phyloP scores from a whole-genome alignment of 75 land plant species.

The Azolla pinnata region DNA sequence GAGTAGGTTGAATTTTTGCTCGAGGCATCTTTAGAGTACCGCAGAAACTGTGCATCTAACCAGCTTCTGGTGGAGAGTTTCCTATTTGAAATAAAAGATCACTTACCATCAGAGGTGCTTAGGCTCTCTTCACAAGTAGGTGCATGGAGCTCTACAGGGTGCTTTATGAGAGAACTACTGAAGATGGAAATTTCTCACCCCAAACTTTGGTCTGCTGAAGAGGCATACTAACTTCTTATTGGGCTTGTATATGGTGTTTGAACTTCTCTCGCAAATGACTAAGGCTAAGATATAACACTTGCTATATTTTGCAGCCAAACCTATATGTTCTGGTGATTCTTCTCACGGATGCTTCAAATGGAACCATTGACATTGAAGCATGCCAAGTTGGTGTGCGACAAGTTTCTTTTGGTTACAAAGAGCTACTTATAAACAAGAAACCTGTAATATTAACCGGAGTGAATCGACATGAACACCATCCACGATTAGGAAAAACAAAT shows the following conservation, averaged over 20 bases:
- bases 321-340: constrained; percentile 73
- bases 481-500: constrained; percentile 91
- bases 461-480: constrained; percentile 97
- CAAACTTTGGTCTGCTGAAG: constrained; percentile 94
- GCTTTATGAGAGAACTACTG: constrained; percentile 32
- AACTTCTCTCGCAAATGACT: neutral
- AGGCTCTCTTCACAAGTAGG: constrained; percentile 29
- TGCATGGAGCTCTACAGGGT: constrained; percentile 37
- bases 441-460: constrained; percentile 81
- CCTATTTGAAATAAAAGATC: constrained; percentile 43
- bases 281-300: no score
- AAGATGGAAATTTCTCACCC: constrained; percentile 47
- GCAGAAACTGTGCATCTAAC: neutral
- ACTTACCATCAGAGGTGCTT: constrained; percentile 6
- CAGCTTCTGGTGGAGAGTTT: neutral
- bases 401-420: constrained; percentile 59
- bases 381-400: constrained; percentile 85
- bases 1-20: constrained; percentile 77
- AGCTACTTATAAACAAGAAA: constrained; percentile 76
- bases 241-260: constrained; percentile 2
- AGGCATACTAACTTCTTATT: constrained; percentile 29
- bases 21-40: constrained; percentile 42
- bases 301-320: constrained; percentile 52
- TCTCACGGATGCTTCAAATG: constrained; percentile 63
- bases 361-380: constrained; percentile 73